Base-by-base conservation (phyloP, 1,139 yeast species). In the Pichia norvegensis region DNA sequence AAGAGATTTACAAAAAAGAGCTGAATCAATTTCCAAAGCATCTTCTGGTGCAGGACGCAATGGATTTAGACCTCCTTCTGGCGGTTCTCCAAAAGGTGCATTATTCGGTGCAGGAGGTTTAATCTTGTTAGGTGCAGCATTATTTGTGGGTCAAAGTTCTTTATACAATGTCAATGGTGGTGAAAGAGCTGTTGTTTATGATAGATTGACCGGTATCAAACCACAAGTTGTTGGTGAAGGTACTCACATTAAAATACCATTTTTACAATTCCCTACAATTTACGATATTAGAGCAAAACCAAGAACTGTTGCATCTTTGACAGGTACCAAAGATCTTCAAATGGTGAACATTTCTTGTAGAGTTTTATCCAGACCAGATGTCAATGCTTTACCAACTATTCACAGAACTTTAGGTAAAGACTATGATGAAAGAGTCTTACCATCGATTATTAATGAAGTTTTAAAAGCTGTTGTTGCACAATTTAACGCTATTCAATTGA, bases 321-420 rank as follows among this genome's bases (percentile, higher is more conserved):
- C 99, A 6, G 98, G 99, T 54, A 92, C 99, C 29, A 92, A 92
- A 70, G 98, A 92, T 68, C 76, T 92, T 64, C 99, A 92, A 70
- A 92, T 92, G 99, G 99, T 92, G 45, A 94, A 90, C 68, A 92
- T 92, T 60, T 90, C 97, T 20, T 92, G 99, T 67, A 83, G 99
- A 71, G 98, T 92, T 31, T 76, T 92, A 59, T 85, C 95, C 49
- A 81, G 90, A 64, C 99, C 99, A 1, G 83, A 86, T 47, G 75
- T 87, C 33, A 66, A 68, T 46, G 79, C 87, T 46, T 74, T 92
- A 57, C 96, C 97, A 25, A 74, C 75, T 20, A 85, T 92, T 54
- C 92, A 78, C 71, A 79, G 97, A 62, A 92, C 98, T 2, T 72
- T 92, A 56, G 99, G 99, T 42, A 73, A 73, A 43, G 97, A 92